Evolutionary conservation across 257 asterid species (phyloP).

Genomic region (Verbena officinalis): DNA sequence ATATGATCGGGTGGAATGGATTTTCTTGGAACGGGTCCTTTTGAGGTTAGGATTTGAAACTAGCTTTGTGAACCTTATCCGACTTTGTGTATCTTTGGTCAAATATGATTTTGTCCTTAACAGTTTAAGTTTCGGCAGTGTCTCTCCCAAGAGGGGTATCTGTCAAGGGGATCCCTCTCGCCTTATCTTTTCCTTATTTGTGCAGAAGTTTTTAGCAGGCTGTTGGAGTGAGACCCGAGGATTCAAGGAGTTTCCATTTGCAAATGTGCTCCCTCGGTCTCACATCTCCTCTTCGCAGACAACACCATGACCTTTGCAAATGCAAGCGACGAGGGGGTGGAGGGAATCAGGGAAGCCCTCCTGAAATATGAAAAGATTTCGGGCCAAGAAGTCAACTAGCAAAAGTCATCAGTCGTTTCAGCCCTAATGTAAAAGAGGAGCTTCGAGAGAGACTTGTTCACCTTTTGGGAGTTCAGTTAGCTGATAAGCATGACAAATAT

Average conservation of each 20-base stretch:
- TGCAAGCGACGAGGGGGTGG: neutral
- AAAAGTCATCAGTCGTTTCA: neutral
- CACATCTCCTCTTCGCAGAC: neutral
- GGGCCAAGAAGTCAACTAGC: neutral
- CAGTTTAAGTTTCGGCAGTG: neutral
- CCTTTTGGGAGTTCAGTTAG: neutral
- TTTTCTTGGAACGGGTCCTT: neutral
- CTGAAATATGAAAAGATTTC: too few relatives aligned
- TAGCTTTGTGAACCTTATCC: neutral
- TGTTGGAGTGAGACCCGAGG: neutral
- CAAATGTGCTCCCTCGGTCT: neutral
- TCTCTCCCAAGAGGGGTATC: neutral
- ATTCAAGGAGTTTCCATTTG: neutral
- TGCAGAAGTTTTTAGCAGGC: neutral
- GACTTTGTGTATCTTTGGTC: neutral
- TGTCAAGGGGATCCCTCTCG: neutral
- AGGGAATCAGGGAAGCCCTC: neutral
- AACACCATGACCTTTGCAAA: neutral
- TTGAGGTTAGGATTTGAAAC: neutral
- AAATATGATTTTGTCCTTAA: too few relatives aligned
- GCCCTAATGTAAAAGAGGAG: too few relatives aligned
- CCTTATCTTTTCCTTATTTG: neutral
- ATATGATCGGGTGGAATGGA: neutral
- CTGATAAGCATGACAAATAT: neutral
- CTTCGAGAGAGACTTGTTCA: neutral